Conservation (phyloP, 1,139 yeast genomes). For the Taphrina wiesneri region DNA sequence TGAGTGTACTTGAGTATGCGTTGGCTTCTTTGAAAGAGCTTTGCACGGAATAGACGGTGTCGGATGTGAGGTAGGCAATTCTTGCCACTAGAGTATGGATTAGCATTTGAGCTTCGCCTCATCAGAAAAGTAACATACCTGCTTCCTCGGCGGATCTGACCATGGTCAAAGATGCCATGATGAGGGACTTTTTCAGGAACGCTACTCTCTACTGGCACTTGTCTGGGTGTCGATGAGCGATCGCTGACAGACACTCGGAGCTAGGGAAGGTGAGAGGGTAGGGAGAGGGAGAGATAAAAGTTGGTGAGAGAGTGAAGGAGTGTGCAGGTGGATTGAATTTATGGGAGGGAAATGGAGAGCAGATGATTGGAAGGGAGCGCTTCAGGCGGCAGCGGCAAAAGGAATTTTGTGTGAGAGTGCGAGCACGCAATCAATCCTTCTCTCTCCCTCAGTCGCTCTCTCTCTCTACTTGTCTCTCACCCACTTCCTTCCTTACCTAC, state of each 20-base stretch:
- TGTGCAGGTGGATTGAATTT: neutral
- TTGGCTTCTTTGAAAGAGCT: conserved; percentile 35
- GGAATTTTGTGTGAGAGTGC: neutral
- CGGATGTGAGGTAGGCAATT: conserved; percentile 40
- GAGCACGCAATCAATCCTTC: neutral
- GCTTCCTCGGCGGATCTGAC: conserved; percentile 28
- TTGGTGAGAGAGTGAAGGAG: neutral
- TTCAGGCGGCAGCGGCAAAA: conserved; percentile 5
- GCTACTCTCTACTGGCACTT: neutral
- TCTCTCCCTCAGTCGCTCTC: too few relatives aligned
- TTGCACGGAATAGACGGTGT: conserved; percentile 40
- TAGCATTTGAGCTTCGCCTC: neutral
- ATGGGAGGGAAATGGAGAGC: neutral
- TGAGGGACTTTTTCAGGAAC: neutral
- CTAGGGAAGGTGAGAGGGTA: neutral
- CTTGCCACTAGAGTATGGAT: conserved; percentile 38
- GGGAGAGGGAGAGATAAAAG: neutral
- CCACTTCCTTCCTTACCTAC: too few relatives aligned
- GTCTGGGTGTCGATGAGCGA: neutral
- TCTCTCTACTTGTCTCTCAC: neutral
- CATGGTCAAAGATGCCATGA: conserved; percentile 4
- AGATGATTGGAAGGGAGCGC: neutral
- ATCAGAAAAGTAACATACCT: neutral
- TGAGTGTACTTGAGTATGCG: conserved; percentile 23
- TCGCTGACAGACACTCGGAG: too few relatives aligned